Percentiles rank a stretch among this genome's conserved stretches.
Evolutionary conservation across 2,329 filamentous ascomycete species (phyloP).

Genomic region (Epichloe coenophiala): DNA sequence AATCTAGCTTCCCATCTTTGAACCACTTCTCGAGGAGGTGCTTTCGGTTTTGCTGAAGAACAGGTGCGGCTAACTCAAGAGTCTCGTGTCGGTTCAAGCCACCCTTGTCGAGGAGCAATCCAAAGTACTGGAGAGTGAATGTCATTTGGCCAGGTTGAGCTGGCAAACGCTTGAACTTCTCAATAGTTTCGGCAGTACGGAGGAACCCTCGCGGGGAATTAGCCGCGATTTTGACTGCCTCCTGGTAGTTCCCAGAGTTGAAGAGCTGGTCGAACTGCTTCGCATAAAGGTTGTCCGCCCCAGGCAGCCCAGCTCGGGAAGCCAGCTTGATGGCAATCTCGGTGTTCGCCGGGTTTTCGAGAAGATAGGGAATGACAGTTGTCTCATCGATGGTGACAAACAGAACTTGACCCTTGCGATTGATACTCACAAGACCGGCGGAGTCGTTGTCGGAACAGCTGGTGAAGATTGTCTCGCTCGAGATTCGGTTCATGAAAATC

Average conservation of each 20-base stretch:
- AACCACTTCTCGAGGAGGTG: constrained; percentile 97
- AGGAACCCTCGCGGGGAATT: constrained; percentile 94
- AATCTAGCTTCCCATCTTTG: constrained; percentile 87
- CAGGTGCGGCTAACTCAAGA: constrained; percentile 81
- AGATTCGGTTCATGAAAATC: constrained; percentile 99
- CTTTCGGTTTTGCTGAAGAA: constrained; percentile 86
- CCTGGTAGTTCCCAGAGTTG: constrained; percentile 63
- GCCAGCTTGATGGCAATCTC: constrained; percentile 93
- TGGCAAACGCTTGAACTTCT: constrained; percentile 82
- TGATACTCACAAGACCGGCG: constrained; percentile 83
- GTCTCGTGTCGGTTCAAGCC: constrained; percentile 86
- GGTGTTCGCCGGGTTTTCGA: constrained; percentile 90
- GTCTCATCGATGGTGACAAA: constrained; percentile 87
- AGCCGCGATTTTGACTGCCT: constrained; percentile 89
- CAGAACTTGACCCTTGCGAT: constrained; percentile 93
- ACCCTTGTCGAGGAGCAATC: constrained; percentile 92
- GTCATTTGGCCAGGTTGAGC: constrained; percentile 77
- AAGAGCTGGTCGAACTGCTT: constrained; percentile 88
- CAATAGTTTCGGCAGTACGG: constrained; percentile 86
- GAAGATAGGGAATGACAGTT: constrained; percentile 83
- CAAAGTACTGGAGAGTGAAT: constrained; percentile 92
- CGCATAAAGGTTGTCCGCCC: constrained; percentile 84
- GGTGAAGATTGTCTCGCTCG: constrained; percentile 97
- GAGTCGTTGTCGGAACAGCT: constrained; percentile 75
- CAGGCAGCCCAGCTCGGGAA: constrained; percentile 82